A percentile compares a stretch with the other conserved stretches of the same genome.
Conservation (phyloP, 345 rosid species). For the Populus deltoides region DNA sequence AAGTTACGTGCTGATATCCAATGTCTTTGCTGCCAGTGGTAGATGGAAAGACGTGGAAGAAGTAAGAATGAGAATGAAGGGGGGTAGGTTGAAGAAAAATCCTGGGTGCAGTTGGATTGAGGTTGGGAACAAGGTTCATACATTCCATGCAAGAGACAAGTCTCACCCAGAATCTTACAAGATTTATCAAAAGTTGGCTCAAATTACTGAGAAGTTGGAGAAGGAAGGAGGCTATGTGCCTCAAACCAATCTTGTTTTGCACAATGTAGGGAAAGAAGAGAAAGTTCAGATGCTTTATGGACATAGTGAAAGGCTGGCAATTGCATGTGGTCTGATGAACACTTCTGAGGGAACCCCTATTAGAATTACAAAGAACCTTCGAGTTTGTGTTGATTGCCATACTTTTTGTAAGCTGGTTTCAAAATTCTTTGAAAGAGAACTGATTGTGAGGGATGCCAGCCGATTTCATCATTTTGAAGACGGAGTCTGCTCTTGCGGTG, state of each 20-base stretch:
- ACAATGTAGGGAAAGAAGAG: constrained; percentile 56
- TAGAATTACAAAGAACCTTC: constrained; percentile 69
- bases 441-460: constrained; percentile 76
- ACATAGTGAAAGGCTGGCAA: constrained; percentile 82
- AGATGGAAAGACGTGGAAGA: constrained; percentile 67
- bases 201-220: constrained; percentile 51
- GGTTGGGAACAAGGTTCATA: constrained; percentile 57
- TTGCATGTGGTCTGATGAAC: constrained; percentile 60
- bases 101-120: constrained; percentile 98
- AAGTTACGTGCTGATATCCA: constrained; percentile 74
- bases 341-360: constrained; percentile 43
- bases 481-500: constrained; percentile 83
- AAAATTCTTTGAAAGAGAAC: constrained; percentile 43
- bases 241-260: constrained; percentile 63
- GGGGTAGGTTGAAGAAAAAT: constrained; percentile 61
- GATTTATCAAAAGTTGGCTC: constrained; percentile 50
- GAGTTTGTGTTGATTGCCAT: constrained; percentile 84
- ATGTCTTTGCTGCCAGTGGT: constrained; percentile 66
- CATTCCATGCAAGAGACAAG: constrained; percentile 74
- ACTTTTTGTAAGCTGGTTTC: constrained; percentile 75
- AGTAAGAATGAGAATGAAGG: constrained; percentile 67
- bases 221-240: constrained; percentile 68
- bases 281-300: constrained; percentile 67
- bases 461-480: constrained; percentile 81
- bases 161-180: constrained; percentile 60